Evolutionary conservation across 345 rosid genomes (phyloP).

Genomic region (Mangifera indica): DNA sequence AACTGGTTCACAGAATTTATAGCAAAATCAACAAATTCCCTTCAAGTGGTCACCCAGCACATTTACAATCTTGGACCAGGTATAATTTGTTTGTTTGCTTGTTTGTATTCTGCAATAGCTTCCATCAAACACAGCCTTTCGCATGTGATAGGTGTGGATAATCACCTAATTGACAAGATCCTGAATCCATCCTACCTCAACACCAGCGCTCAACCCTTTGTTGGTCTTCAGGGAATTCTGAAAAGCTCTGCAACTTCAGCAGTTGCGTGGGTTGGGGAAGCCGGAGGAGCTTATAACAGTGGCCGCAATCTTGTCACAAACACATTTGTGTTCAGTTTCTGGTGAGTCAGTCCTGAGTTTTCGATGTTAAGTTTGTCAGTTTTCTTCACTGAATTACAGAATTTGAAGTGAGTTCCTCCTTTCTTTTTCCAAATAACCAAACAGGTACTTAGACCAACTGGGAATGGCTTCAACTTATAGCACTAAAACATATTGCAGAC

Average conservation of each 20-base stretch:
- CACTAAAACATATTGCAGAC: constrained; percentile 58
- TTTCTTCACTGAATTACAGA: not conserved
- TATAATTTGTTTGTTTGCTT: constrained; percentile 5
- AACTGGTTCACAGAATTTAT: constrained; percentile 41
- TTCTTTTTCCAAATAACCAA: not conserved
- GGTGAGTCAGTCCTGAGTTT: constrained; percentile 29
- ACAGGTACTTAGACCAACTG: constrained; percentile 61
- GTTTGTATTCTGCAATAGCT: no score
- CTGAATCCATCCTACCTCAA: constrained; percentile 47
- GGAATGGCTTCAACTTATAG: constrained; percentile 52
- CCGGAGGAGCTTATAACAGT: constrained; percentile 63
- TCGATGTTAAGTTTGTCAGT: no score
- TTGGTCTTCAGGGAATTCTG: constrained; percentile 37
- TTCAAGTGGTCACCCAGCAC: constrained; percentile 54
- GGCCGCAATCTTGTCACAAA: constrained; percentile 53
- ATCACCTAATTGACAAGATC: constrained; percentile 45
- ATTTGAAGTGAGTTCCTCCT: not conserved
- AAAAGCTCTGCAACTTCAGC: constrained; percentile 38
- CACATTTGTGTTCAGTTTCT: constrained; percentile 57
- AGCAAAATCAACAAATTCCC: constrained; percentile 24
- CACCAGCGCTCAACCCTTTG: constrained; percentile 24
- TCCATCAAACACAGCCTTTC: not conserved
- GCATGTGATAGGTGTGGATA: constrained; percentile 38
- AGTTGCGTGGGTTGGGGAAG: constrained; percentile 68
- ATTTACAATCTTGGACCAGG: constrained; percentile 60